Evolutionary conservation across 2,329 filamentous ascomycete genomes (phyloP), one percentile per base, ranked within the genome.

Genomic region (Pseudophaeomoniella oleicola): DNA sequence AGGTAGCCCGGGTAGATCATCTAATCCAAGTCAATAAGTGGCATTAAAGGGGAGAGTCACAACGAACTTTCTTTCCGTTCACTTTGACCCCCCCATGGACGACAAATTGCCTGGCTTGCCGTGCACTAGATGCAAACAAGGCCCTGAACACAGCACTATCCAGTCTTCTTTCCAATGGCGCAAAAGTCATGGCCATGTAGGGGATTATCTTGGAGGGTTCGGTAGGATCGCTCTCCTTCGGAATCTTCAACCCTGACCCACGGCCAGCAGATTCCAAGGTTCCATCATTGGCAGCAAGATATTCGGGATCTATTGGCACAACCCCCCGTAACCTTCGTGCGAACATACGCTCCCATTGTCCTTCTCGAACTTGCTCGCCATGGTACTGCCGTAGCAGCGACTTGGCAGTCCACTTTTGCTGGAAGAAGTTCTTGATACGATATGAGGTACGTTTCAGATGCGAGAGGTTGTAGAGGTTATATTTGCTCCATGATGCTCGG

Each of bases 331-430:
- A 68, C 48, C 80, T 78, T 46, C 81, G 74, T 48, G 74, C 78
- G 65, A 98, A 98, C 72, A 94, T 87, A 55, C 82, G 81, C 60
- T 82, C 72, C 90, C 90, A 98, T 64, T 90, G 81, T 56, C 81
- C 78, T 66, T 98, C 90, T 46, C 79, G 77, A 47, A 98, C 79
- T 54, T 94, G 84, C 56, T 94, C 88, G 59, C 88, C 90, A 63
- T 98, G 90, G 60, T 96, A 98, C 44, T 72, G 78, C 47, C 90
- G 78, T 30, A 84, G 75, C 45, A 78, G 58, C 15, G 86, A 76
- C 62, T 98, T 98, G 51, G 88, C 83, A 2, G 63, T 60, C 88
- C 88, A 98, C 79, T 98, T 98, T 63, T 96, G 88, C 69, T 96
- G 88, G 71, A 93, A 98, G 64, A 90, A 92, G 32, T 87, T 94